Conservation (phyloP, 2,329 filamentous ascomycete species). For the Trichoderma simmonsii region DNA sequence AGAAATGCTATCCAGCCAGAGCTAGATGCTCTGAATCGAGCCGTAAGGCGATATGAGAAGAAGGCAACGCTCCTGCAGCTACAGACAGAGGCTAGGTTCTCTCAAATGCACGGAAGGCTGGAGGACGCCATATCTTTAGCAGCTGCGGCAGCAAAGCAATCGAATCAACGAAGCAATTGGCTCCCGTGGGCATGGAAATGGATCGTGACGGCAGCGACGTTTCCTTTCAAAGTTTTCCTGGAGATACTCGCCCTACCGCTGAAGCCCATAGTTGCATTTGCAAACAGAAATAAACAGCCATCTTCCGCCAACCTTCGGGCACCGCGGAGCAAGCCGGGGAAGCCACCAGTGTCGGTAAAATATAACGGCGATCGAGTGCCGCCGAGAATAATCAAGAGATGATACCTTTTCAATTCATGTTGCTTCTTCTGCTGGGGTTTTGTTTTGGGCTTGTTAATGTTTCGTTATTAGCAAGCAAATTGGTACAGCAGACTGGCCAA, state of each 20-base stretch:
- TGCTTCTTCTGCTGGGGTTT: background rate
- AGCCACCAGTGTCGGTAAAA: constrained; percentile 6
- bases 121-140: constrained; percentile 79
- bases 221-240: constrained; percentile 43
- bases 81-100: constrained; percentile 73
- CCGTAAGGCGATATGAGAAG: constrained; percentile 89
- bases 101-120: constrained; percentile 66
- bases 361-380: constrained; percentile 20
- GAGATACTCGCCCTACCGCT: constrained; percentile 44
- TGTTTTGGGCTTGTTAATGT: background rate
- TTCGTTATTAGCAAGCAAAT: background rate
- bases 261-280: constrained; percentile 23
- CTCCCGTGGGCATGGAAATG: constrained; percentile 39
- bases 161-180: constrained; percentile 36
- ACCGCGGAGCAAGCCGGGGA: constrained; percentile 14
- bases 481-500: background rate
- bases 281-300: constrained; percentile 15
- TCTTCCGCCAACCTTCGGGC: background rate
- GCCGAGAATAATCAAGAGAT: constrained; percentile 20
- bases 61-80: constrained; percentile 71
- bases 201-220: constrained; percentile 33
- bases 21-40: constrained; percentile 82
- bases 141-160: constrained; percentile 63
- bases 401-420: background rate
- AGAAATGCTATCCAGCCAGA: constrained; percentile 71